Conservation (phyloP, 140 eudicot genomes). For the Oenanthe javanica region DNA sequence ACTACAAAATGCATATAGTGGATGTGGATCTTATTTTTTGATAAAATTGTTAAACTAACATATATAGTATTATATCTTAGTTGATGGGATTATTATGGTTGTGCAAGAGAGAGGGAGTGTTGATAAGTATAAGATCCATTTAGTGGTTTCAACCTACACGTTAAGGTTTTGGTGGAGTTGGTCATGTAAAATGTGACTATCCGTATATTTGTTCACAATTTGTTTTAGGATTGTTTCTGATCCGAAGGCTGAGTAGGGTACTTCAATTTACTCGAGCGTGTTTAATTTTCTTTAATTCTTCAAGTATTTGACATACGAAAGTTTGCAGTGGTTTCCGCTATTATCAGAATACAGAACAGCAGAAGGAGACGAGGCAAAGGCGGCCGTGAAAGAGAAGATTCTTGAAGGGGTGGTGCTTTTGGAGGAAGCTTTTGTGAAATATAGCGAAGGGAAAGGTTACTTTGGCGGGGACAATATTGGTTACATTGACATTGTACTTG, state of each 20-base stretch:
- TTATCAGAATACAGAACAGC: background rate
- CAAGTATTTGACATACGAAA: background rate
- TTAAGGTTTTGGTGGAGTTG: too few relatives aligned
- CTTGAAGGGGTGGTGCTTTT: slow-evolving; percentile 12
- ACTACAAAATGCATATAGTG: too few relatives aligned
- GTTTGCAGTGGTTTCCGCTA: slow-evolving; percentile 21
- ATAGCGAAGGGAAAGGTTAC: slow-evolving; percentile 29
- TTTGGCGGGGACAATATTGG: slow-evolving; percentile 34
- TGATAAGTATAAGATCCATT: too few relatives aligned
- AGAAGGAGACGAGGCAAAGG: slow-evolving; percentile 13
- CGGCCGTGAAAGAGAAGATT: slow-evolving; percentile 4
- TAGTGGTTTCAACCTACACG: too few relatives aligned
- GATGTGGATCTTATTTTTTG: too few relatives aligned
- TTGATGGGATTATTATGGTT: too few relatives aligned
- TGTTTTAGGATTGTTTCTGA: background rate
- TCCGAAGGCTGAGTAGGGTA: background rate
- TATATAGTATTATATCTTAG: too few relatives aligned
- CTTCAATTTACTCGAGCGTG: background rate
- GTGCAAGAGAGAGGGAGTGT: too few relatives aligned
- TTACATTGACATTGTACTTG: slow-evolving; percentile 31
- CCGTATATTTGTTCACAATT: background rate
- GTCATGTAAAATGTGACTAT: too few relatives aligned
- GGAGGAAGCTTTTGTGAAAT: slow-evolving; percentile 23
- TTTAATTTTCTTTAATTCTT: background rate
- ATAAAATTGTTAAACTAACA: too few relatives aligned